Conservation (phyloP, 148 eudicot species). For the Spergularia bocconei region DNA sequence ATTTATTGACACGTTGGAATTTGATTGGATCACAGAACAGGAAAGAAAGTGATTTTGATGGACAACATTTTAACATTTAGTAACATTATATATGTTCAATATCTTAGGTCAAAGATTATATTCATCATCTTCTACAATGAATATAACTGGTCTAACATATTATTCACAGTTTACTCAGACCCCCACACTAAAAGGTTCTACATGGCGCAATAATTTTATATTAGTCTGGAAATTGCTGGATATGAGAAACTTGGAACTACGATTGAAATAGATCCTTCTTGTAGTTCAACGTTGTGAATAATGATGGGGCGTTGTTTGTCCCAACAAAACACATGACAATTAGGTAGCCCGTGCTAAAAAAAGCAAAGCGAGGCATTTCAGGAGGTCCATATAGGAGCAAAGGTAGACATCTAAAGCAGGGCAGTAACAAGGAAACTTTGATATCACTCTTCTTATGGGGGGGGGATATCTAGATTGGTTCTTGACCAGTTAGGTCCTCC, state of each 20-base stretch:
- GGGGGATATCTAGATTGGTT: background rate
- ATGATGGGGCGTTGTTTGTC: background rate
- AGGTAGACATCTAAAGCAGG: too few relatives aligned
- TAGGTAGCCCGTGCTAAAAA: background rate
- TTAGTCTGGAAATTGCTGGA: background rate
- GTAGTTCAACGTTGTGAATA: too few relatives aligned
- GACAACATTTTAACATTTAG: background rate
- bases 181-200: background rate
- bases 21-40: background rate
- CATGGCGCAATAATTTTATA: too few relatives aligned
- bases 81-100: background rate
- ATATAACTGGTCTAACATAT: too few relatives aligned
- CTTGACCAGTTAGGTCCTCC: background rate
- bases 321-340: background rate
- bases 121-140: too few relatives aligned
- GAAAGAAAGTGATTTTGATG: background rate
- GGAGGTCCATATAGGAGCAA: background rate
- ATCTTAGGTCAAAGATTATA: background rate
- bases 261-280: background rate
- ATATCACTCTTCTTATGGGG: background rate
- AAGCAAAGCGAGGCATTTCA: background rate
- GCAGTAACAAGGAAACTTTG: too few relatives aligned
- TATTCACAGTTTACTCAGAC: background rate
- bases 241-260: conserved; percentile 2
- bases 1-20: background rate